Evolutionary conservation across 2,329 filamentous ascomycete genomes (phyloP), one percentile per base, ranked within the genome.

Genomic region (Cladosporium sp.): DNA sequence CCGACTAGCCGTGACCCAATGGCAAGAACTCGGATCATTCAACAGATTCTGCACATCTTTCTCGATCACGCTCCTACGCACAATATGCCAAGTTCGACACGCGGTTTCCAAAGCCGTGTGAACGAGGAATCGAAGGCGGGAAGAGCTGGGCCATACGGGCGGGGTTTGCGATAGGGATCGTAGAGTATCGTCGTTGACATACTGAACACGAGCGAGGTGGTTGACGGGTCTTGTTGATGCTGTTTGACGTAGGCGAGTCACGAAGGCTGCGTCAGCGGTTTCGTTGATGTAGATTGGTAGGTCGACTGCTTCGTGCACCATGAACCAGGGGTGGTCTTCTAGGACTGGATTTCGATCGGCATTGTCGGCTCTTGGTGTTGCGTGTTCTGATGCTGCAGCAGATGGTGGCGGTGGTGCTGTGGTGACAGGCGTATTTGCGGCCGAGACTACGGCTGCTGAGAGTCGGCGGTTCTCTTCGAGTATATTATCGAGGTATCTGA

Each of bases 91-190:
- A n/a, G 59, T 64, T 12, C 64, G 62, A 19, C 65, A 69, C 2
- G 73, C 63, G 32, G 70, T 70, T 25, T 67, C 67, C 15, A 75
- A 46, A 1, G 73, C 71, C 4, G 70, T 70, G 27, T 71, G 68
- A 5, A 72, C 55, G 1, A 72, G 57, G 2, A 72, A 62, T 0
- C 64, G 59, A n/a, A 69, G 65, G 16, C 67, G 61, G 1, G 69
- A 64, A 0, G 67, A 64, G 11, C 64, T 67, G 0, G 73, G 73
- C 69, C 69, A 73, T 3, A 62, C 60, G 4, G 64, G 64, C 4
- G 67, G 61, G 1, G 61, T 40, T 8, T 65, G 60, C 59, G 69
- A 35, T 56, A 73, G 51, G 50, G 61, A 20, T 58, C 66, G 50
- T 54, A 73, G 9, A 51, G 66, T 51, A 25, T 62, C 57, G 46